Evolutionary conservation across 768 basidiomycete genomes (phyloP).

Genomic region (Leccinum variicolor): DNA sequence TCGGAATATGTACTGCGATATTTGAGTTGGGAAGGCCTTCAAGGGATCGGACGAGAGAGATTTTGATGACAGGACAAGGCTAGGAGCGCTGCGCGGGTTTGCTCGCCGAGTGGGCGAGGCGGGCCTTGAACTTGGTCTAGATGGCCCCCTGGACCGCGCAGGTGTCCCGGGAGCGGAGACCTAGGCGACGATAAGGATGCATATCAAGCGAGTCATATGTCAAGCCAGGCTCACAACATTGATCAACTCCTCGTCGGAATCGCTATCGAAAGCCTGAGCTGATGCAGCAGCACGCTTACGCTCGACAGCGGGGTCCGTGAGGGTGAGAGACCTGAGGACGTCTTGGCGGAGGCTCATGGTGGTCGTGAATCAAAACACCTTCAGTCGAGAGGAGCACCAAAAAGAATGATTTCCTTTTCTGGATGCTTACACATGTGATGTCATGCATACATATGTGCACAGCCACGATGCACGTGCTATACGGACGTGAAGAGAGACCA

Average conservation of each 20-base stretch:
- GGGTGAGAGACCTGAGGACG: slow-evolving; percentile 56
- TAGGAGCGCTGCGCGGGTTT: slow-evolving; percentile 22
- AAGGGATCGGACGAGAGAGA: slow-evolving; percentile 52
- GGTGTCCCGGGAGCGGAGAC: slow-evolving; percentile 69
- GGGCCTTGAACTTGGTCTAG: slow-evolving; percentile 46
- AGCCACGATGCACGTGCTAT: slow-evolving; percentile 31
- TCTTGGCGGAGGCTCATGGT: slow-evolving; percentile 71
- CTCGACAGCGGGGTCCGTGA: slow-evolving; percentile 31
- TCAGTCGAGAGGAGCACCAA: neutral
- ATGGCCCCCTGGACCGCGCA: slow-evolving; percentile 53
- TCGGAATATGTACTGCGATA: slow-evolving; percentile 76
- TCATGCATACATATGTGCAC: slow-evolving; percentile 9
- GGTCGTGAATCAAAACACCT: slow-evolving; percentile 9
- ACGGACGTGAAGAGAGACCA: slow-evolving; percentile 75
- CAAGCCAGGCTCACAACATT: slow-evolving; percentile 53
- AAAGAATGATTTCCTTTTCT: slow-evolving; percentile 6
- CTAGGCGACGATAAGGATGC: slow-evolving; percentile 33
- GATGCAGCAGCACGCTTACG: slow-evolving; percentile 16
- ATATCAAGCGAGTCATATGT: neutral
- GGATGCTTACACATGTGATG: slow-evolving; percentile 22
- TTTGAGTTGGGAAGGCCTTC: slow-evolving; percentile 70
- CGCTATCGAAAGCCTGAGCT: slow-evolving; percentile 34
- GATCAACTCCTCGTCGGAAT: slow-evolving; percentile 67
- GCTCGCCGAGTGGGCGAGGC: slow-evolving; percentile 31
- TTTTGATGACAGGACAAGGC: slow-evolving; percentile 24